Conservation (phyloP, 257 asterid species). For the Euphrasia confusa region DNA sequence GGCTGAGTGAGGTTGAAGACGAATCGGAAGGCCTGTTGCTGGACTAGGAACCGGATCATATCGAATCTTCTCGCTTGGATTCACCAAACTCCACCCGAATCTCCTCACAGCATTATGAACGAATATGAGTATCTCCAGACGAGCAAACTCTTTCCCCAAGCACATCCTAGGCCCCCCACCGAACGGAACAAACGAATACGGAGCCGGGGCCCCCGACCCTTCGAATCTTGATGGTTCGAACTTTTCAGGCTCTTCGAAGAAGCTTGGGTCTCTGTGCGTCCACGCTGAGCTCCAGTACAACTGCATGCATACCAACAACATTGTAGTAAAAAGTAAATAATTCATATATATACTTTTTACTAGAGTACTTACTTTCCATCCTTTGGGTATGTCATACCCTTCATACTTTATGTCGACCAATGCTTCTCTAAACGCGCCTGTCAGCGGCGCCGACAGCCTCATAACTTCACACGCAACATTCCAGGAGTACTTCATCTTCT, state of each 20-base stretch:
- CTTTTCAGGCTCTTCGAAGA: conserved; percentile 21
- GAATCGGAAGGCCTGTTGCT: conserved; percentile 32
- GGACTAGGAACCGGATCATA: conserved; percentile 35
- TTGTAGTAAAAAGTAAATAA: not conserved
- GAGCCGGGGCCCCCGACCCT: conserved; percentile 46
- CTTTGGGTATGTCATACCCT: conserved; percentile 73
- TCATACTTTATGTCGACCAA: conserved; percentile 45
- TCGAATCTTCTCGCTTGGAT: conserved; percentile 38
- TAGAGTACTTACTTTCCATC: conserved; percentile 65
- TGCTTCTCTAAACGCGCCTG: conserved; percentile 65
- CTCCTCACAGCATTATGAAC: conserved; percentile 30
- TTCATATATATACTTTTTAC: not conserved
- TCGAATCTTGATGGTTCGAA: conserved; percentile 69
- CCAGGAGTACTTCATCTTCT: conserved; percentile 88
- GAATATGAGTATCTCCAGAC: conserved; percentile 39
- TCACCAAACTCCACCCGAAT: conserved; percentile 30
- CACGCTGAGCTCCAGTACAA: conserved; percentile 51
- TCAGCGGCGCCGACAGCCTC: conserved; percentile 53
- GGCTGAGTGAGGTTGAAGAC: conserved; percentile 20
- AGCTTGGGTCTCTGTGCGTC: conserved; percentile 44
- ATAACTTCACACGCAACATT: conserved; percentile 53
- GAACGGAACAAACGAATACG: conserved; percentile 57
- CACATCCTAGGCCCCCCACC: conserved; percentile 82
- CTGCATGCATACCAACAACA: conserved; percentile 25
- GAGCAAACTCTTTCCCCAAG: conserved; percentile 43